Percentiles rank a stretch among this genome's conserved stretches.
These are phyloP conservation scores for Primulina tabacum DNA, from an alignment of 257 asterid species.

Conservation along the genomic window DNA sequence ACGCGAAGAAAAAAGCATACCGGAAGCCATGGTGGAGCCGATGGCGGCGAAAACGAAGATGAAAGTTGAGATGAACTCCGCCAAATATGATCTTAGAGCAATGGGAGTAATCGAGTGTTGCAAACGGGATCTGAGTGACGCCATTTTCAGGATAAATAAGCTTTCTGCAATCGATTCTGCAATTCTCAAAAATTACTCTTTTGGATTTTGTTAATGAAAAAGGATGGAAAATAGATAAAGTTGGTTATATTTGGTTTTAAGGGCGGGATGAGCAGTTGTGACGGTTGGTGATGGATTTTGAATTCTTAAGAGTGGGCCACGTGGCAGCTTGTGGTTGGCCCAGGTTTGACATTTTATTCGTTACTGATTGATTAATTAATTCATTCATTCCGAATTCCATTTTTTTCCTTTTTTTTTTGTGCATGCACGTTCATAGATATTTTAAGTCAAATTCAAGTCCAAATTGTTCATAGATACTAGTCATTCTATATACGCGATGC, in stretches of 20 bases:
- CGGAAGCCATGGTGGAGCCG: conserved; percentile 63
- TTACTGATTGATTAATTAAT: no score
- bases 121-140: conserved; percentile 56
- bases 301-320: background rate
- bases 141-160: conserved; percentile 39
- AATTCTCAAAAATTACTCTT: background rate
- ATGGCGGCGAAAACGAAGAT: conserved; percentile 71
- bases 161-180: background rate
- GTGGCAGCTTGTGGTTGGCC: background rate
- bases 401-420: no score
- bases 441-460: no score
- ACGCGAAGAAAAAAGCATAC: conserved; percentile 24
- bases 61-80: conserved; percentile 86
- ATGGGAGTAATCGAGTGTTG: conserved; percentile 50
- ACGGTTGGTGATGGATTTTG: background rate
- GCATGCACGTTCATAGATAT: no score
- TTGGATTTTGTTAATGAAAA: background rate
- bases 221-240: background rate
- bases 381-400: no score
- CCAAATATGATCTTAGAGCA: conserved; percentile 79
- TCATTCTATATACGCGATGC: no score
- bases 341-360: no score
- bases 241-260: background rate
- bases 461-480: no score
- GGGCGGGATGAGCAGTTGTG: background rate